Conservation (phyloP, 768 basidiomycete species). For the Lentinula detonsa region DNA sequence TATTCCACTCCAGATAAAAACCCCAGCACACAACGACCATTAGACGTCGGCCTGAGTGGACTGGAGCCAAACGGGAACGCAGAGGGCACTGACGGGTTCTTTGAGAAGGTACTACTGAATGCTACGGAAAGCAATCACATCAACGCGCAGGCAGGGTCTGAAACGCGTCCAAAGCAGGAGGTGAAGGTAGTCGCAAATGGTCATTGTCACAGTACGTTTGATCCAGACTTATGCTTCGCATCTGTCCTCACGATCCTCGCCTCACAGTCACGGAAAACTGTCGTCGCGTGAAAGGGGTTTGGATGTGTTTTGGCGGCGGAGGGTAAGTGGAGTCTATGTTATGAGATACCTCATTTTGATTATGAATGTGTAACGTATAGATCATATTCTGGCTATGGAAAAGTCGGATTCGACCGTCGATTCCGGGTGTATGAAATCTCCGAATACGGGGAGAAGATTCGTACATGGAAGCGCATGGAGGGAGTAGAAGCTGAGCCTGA, state of each 20-base stretch:
- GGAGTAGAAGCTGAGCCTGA: conserved; percentile 38
- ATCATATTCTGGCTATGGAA: conserved; percentile 80
- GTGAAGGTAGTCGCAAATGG: conserved; percentile 90
- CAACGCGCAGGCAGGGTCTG: conserved; percentile 25
- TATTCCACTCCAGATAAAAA: conserved; percentile 67
- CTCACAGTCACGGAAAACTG: conserved; percentile 81
- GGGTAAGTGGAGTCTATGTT: conserved; percentile 40
- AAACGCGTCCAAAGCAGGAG: conserved; percentile 37
- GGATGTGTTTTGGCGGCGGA: conserved; percentile 89
- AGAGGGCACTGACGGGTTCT: conserved; percentile 76
- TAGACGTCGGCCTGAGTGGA: conserved; percentile 66
- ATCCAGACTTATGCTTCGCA: background rate
- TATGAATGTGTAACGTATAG: conserved; percentile 24
- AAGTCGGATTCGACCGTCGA: conserved; percentile 82
- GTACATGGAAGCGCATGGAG: conserved; percentile 80
- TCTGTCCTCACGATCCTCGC: conserved; percentile 10
- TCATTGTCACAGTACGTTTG: conserved; percentile 71
- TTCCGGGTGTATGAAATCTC: conserved; percentile 87
- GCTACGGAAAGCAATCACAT: conserved; percentile 67
- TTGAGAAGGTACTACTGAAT: conserved; percentile 70
- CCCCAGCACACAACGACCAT: conserved; percentile 45
- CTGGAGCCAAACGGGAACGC: conserved; percentile 57
- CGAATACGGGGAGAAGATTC: conserved; percentile 88
- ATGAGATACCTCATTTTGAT: background rate
- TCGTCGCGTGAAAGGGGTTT: conserved; percentile 75